phyloP scores from a whole-genome alignment of 2,329 filamentous ascomycete genomes.

The Immersiporthe knoxdaviesiana region DNA sequence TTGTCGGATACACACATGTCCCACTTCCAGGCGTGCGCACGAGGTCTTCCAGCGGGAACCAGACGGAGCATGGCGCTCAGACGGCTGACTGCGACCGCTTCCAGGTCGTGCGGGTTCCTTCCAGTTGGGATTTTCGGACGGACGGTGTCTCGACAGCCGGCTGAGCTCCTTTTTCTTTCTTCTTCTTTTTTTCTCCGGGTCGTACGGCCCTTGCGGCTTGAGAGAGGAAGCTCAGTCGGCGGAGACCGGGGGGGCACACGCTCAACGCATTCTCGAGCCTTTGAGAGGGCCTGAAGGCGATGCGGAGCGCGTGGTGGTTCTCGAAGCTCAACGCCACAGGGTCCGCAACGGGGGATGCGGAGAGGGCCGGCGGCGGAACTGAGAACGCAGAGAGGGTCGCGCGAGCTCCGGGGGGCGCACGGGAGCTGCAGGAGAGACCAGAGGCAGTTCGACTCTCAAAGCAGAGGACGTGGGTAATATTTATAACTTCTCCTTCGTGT shows the following conservation, averaged over 20 bases:
- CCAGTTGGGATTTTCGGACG: slow-evolving; percentile 20
- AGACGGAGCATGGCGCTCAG: slow-evolving; percentile 14
- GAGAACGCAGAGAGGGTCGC: slow-evolving; percentile 17
- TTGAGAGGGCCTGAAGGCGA: not conserved
- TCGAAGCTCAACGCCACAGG: slow-evolving; percentile 24
- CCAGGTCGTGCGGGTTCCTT: slow-evolving; percentile 9
- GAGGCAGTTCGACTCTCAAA: not conserved
- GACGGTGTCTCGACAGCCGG: slow-evolving; percentile 20
- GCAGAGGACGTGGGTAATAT: not conserved
- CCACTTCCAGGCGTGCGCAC: slow-evolving; percentile 8
- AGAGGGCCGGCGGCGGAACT: slow-evolving; percentile 19
- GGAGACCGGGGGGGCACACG: slow-evolving; percentile 20
- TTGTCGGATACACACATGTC: slow-evolving; percentile 8
- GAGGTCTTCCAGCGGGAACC: slow-evolving; percentile 21
- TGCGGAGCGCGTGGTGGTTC: slow-evolving; percentile 19
- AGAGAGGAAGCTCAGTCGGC: slow-evolving; percentile 9
- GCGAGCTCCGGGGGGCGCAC: slow-evolving; percentile 3
- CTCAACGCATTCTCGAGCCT: slow-evolving; percentile 19
- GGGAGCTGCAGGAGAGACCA: slow-evolving; percentile 3
- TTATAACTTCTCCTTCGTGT: not conserved
- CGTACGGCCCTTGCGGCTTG: not conserved
- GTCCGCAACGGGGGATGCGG: slow-evolving; percentile 21
- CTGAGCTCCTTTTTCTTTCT: no score
- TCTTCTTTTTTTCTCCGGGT: not conserved
- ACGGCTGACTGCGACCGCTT: slow-evolving; percentile 23